These are phyloP conservation scores for Lipomyces yamadae DNA, from an alignment of 805 yeast species.

Conservation along the genomic window DNA sequence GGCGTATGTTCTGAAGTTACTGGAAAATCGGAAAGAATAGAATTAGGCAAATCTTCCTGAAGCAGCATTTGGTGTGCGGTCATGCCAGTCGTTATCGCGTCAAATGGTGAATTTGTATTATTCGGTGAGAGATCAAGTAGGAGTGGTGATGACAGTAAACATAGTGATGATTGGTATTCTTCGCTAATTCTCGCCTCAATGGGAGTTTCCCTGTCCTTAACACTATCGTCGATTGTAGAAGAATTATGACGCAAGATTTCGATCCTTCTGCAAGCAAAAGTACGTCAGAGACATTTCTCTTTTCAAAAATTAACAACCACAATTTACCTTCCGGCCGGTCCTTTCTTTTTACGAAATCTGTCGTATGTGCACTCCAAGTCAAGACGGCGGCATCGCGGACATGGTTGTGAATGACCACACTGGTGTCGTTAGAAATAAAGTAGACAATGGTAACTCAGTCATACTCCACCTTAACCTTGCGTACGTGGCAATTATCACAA, in stretches of 20 bases:
- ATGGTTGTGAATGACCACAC: constrained; percentile 7
- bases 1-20: neutral
- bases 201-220: neutral
- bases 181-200: neutral
- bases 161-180: neutral
- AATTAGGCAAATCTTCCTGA: neutral
- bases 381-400: constrained; percentile 2
- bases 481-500: neutral
- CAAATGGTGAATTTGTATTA: constrained; percentile 1
- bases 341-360: constrained; percentile 3
- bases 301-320: neutral
- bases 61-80: neutral
- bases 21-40: neutral
- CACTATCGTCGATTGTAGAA: neutral
- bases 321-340: constrained; percentile 7
- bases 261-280: neutral
- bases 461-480: constrained; percentile 8
- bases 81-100: neutral
- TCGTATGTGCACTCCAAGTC: constrained; percentile 1
- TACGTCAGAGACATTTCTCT: neutral
- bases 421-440: neutral
- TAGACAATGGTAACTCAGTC: neutral
- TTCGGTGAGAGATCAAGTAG: no score
- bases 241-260: neutral
- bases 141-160: neutral